Evolutionary conservation across 1,284 basidiomycete genomes (phyloP), one percentile per base, ranked within the genome.

Genomic region (Pterulicium gracile): DNA sequence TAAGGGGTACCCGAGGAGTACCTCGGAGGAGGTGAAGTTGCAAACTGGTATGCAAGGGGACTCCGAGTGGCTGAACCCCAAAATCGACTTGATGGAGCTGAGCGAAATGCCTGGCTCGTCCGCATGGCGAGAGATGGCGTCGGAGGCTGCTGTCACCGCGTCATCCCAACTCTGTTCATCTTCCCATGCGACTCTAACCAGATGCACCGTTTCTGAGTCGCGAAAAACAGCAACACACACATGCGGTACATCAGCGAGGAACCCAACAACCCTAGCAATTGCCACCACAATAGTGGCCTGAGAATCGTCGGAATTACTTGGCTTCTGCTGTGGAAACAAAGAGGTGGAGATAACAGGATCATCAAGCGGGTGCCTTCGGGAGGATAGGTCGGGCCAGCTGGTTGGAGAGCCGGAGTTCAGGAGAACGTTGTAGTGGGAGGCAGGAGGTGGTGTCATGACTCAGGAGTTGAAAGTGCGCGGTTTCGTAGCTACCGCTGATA

Each of bases 201-300:
- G 59, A n/a, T 48, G 51, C 32, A 54, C 27, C 4, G 46, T 43
- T 7, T 55, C 50, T 23, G 52, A 48, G 23, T 41, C 51, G 24
- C 49, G 48, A 44, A 51, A 54, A 35, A 67, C 43, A n/a, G 61
- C 66, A 23, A 73, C 46, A 2, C 72, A 56, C 3, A 73, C 51
- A 51, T 73, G 69, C 2, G 58, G 55, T 21, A 53, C 55, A 24
- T 59, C 62, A 47, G 63, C 66, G 51, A 71, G 72, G 34, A 59
- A 54, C 24, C 67, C 69, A 5, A 73, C 54, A 20, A 68, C 52
- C 12, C 63, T 59, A 3, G 60, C 61, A 35, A 68, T 54, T 3
- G 64, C 61, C 4, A 62, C 54, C 15, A 70, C 49, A 27, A 59
- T 42, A 23, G 57, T 45, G 20, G 43, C 36, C 24, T 24, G n/a